Percentiles rank a stretch among this genome's conserved stretches.
Evolutionary conservation across 202 grass and related monocot genomes (phyloP).

Genomic region (Hordeum pubiflorum): DNA sequence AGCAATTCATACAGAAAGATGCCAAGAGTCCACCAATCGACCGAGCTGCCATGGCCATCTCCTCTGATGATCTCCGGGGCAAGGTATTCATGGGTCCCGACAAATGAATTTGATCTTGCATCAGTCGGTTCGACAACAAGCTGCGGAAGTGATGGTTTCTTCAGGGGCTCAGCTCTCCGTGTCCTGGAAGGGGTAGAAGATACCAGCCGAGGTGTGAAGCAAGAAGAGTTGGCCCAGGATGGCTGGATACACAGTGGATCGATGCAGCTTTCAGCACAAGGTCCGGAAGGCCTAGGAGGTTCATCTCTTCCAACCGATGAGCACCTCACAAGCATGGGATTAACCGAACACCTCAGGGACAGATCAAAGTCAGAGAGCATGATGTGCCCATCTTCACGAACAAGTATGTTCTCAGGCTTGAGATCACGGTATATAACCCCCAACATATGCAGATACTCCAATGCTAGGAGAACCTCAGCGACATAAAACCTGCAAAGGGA

Average conservation of each 20-base stretch:
- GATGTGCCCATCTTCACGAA: conserved; percentile 96
- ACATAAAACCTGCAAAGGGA: conserved; percentile 71
- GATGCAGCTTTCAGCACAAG: conserved; percentile 90
- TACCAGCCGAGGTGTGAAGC: conserved; percentile 78
- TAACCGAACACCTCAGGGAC: conserved; percentile 90
- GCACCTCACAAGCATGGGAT: conserved; percentile 67
- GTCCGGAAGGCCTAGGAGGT: conserved; percentile 60
- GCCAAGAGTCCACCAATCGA: conserved; percentile 99
- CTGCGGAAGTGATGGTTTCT: conserved; percentile 73
- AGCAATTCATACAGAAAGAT: conserved; percentile 90
- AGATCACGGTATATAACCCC: conserved; percentile 97
- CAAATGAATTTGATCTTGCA: conserved; percentile 88
- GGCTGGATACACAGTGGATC: conserved; percentile 86
- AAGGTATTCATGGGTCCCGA: conserved; percentile 93
- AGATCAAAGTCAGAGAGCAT: conserved; percentile 99
- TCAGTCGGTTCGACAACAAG: conserved; percentile 89
- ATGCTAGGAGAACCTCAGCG: conserved; percentile 83
- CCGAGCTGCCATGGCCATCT: conserved; percentile 93
- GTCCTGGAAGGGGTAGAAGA: conserved; percentile 42
- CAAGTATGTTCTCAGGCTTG: conserved; percentile 97
- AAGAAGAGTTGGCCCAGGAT: conserved; percentile 77
- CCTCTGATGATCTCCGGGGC: conserved; percentile 97
- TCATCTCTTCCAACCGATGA: conserved; percentile 65
- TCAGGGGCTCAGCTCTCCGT: conserved; percentile 36
- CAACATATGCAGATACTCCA: conserved; percentile 99